Evolutionary conservation across 2,329 filamentous ascomycete genomes (phyloP), one percentile per base, ranked within the genome.

Genomic region (Paraphoma chrysanthemicola): DNA sequence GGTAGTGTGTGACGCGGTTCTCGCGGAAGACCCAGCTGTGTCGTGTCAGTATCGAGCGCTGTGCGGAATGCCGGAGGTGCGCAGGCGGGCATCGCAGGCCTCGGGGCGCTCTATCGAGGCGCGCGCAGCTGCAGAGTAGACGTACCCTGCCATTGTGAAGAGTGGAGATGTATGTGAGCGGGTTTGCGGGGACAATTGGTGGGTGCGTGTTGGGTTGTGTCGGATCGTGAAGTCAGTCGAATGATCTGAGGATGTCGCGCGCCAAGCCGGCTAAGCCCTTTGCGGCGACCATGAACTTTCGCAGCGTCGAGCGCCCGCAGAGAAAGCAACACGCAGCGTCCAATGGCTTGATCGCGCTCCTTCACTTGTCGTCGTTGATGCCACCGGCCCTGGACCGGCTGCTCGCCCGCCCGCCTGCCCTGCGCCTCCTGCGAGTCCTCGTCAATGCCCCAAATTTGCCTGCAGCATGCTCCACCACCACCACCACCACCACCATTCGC

Each of bases 1-100:
- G 91, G 81, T 90, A 85, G 75, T 90, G 72, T 54, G 90, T 89
- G 71, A 93, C 90, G 73, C 85, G 86, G 86, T 94, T 94, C 77
- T 86, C 84, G 78, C 88, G 88, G 85, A 91, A 82, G 81, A 92
- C 66, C 67, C 69, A 76, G 69, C 73, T 76, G 62, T 48, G 51
- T 45, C 28, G 33, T 73, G 69, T 77, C 61, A 77, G 73, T 71
- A 58, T 54, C 51, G 57, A 58, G 54, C 62, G 56, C 48, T 55
- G 53, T 54, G 57, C 28, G 53, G 53, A 36, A 57, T 51, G 52
- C 53, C 48, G 59, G 50, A 49, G 52, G 54, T 29, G 49, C 55
- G 46, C 46, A 51, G 47, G 47, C 44, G 38, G 64, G 48, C 43
- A 56, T 53, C 51, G 66, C 58, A 39, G 47, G 57, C 53, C 42